These are phyloP conservation scores for Colletotrichum melonis DNA, from an alignment of 2,329 filamentous ascomycete genomes.

Conservation along the genomic window DNA sequence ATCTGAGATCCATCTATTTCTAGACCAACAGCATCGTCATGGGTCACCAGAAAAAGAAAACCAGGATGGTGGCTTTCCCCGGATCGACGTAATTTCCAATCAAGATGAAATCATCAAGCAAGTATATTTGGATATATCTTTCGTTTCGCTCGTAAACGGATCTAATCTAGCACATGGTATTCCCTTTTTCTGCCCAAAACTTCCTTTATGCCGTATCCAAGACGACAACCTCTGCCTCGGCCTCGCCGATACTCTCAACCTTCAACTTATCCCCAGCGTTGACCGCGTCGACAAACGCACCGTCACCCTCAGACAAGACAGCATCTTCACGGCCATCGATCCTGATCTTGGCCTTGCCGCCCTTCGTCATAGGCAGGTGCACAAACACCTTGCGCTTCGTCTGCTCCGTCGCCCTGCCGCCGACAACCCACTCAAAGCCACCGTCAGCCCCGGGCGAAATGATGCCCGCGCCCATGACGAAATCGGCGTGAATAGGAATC, in stretches of 20 bases:
- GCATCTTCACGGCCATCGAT: constrained; percentile 74
- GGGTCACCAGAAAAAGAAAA: background rate
- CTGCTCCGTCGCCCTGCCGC: constrained; percentile 63
- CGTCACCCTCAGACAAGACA: constrained; percentile 81
- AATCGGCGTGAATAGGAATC: constrained; percentile 86
- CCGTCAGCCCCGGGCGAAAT: constrained; percentile 72
- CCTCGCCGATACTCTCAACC: constrained; percentile 76
- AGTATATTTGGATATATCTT: constrained; percentile 10
- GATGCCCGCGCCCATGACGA: constrained; percentile 84
- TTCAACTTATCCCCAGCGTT: constrained; percentile 72
- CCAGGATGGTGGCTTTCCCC: background rate
- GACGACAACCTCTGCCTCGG: constrained; percentile 76
- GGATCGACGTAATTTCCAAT: background rate
- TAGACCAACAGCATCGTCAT: background rate
- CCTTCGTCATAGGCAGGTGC: constrained; percentile 84
- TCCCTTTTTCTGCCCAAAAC: background rate
- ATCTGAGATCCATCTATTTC: background rate
- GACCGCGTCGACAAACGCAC: constrained; percentile 77
- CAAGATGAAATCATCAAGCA: background rate
- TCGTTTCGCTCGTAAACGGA: constrained; percentile 3
- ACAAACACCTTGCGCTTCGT: constrained; percentile 80
- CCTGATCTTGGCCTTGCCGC: constrained; percentile 77
- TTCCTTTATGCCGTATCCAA: constrained; percentile 68
- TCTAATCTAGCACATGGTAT: background rate
- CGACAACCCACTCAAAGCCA: constrained; percentile 79